These are phyloP conservation scores for Podospora anserina DNA, from an alignment of 495 filamentous ascomycete genomes.

Conservation along the genomic window DNA sequence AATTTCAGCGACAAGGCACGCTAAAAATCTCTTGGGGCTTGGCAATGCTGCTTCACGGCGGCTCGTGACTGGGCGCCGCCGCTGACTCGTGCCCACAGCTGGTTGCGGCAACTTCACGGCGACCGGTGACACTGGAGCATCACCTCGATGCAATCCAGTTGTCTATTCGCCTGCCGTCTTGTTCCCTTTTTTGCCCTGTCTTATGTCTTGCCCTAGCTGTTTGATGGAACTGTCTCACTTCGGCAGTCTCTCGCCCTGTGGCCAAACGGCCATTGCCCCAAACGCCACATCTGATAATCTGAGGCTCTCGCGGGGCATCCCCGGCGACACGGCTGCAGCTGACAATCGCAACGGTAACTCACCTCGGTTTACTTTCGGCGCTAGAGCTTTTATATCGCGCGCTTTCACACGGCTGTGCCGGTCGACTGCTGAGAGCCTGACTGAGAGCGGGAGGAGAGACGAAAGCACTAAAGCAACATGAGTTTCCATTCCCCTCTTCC, in stretches of 20 bases:
- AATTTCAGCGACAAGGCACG: conserved; percentile 11
- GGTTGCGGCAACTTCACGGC: background rate
- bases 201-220: too few relatives aligned
- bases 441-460: too few relatives aligned
- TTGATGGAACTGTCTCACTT: background rate
- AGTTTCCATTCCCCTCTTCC: background rate
- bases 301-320: background rate
- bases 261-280: background rate
- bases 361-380: background rate
- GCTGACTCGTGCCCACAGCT: conserved; percentile 17
- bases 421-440: background rate
- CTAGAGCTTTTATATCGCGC: conserved; percentile 9
- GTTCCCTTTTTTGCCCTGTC: background rate
- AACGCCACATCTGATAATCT: background rate
- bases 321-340: background rate
- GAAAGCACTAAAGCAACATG: too few relatives aligned
- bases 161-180: background rate
- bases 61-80: conserved; percentile 10
- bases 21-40: conserved; percentile 26
- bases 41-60: conserved; percentile 13
- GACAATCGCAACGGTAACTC: background rate
- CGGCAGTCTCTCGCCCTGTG: background rate
- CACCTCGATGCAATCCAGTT: too few relatives aligned
- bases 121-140: background rate
- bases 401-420: background rate